Evolutionary conservation across 805 yeast species (phyloP).

Genomic region (Yamadazyma takamatsuzukensis): DNA sequence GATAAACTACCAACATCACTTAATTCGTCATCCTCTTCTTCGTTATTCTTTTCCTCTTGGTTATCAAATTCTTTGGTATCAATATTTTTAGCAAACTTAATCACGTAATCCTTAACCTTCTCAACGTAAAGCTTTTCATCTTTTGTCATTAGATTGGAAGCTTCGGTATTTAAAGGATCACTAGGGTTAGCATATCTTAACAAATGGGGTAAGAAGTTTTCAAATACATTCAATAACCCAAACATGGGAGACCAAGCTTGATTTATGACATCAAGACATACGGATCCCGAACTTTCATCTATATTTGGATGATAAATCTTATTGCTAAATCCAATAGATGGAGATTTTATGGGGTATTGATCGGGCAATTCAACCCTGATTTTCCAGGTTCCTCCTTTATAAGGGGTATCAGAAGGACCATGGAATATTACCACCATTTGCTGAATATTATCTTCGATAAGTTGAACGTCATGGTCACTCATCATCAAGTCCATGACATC

Average conservation of each 20-base stretch:
- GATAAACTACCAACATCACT: conserved; percentile 50
- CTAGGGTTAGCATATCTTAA: conserved; percentile 89
- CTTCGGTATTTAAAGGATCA: conserved; percentile 90
- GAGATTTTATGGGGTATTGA: conserved; percentile 92
- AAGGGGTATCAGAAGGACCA: conserved; percentile 83
- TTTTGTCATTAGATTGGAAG: conserved; percentile 71
- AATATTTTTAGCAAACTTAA: conserved; percentile 49
- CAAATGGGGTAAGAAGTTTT: conserved; percentile 88
- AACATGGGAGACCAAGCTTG: conserved; percentile 99
- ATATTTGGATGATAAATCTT: conserved; percentile 94
- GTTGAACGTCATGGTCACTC: conserved; percentile 87
- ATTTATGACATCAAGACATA: conserved; percentile 92
- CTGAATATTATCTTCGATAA: conserved; percentile 73
- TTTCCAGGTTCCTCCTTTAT: conserved; percentile 87
- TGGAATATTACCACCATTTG: conserved; percentile 80
- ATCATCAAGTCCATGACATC: conserved; percentile 96
- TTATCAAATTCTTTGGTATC: conserved; percentile 39
- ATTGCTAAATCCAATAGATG: conserved; percentile 90
- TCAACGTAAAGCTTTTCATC: conserved; percentile 64
- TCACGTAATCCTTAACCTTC: conserved; percentile 71
- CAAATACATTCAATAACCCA: conserved; percentile 86
- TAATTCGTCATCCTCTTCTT: conserved; percentile 37
- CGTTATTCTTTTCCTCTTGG: conserved; percentile 30
- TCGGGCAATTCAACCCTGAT: conserved; percentile 91
- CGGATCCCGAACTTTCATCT: conserved; percentile 86